Evolutionary conservation across 352 stramenopile species (phyloP).

Genomic region (Phytophthora meadii): DNA sequence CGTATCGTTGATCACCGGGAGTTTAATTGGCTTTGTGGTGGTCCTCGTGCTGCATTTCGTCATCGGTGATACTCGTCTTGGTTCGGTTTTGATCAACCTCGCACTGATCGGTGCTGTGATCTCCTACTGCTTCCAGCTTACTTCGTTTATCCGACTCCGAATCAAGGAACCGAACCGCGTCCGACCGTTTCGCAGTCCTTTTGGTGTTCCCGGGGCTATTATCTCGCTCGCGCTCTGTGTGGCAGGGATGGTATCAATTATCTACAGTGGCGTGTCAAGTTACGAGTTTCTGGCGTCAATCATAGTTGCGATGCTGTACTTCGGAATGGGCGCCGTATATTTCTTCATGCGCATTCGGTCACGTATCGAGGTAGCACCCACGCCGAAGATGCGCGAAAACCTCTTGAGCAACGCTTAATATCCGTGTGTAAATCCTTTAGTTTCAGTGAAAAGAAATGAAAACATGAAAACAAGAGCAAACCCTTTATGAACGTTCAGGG

Average conservation of each 20-base stretch:
- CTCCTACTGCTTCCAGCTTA: conserved; percentile 68
- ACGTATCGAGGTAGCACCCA: conserved; percentile 32
- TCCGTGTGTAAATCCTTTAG: neutral
- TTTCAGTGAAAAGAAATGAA: no score
- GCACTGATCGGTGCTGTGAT: conserved; percentile 69
- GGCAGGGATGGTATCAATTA: conserved; percentile 63
- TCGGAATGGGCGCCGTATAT: conserved; percentile 52
- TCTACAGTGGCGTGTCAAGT: conserved; percentile 64
- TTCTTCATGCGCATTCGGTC: conserved; percentile 52
- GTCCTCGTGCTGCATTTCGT: conserved; percentile 63
- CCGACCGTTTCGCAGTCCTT: conserved; percentile 62
- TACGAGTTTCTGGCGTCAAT: conserved; percentile 71
- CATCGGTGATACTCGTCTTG: conserved; percentile 64
- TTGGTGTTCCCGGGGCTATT: conserved; percentile 56
- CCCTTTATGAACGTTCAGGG: no score
- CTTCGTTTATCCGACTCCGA: conserved; percentile 64
- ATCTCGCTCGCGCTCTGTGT: conserved; percentile 54
- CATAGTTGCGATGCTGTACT: conserved; percentile 62
- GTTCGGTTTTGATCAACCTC: conserved; percentile 75
- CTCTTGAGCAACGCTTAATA: conserved; percentile 39
- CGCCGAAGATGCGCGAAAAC: conserved; percentile 53
- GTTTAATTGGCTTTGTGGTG: conserved; percentile 48
- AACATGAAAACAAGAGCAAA: no score
- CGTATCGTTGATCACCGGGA: conserved; percentile 60
- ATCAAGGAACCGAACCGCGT: conserved; percentile 54